Base-by-base conservation (phyloP, 768 basidiomycete genomes). In the Serendipita sp. region DNA sequence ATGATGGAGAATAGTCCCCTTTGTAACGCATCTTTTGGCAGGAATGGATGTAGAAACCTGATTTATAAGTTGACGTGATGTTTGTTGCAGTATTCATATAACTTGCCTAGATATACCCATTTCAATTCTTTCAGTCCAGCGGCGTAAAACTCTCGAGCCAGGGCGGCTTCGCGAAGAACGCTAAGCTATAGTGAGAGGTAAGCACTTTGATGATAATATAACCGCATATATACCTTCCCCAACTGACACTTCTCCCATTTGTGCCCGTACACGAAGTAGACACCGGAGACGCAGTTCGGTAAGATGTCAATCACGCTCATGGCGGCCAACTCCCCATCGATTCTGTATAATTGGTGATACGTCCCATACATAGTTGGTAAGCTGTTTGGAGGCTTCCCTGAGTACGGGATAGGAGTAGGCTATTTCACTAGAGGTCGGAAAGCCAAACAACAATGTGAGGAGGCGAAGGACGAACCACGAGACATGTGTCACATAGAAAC, bases 1-100 rank as follows among this genome's bases (percentile, higher is more conserved):
- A 91, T 2, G 94, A 96, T 0, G 95, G 95, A 0, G 78, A 73
- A 69, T 94, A 99, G 64, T 96, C 92, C 34, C 85, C 93, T 71
- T 99, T 99, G 75, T 99, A 98, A 64, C 80, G 79, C 96, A 98
- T 98, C 74, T 99, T 99, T 62, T 77, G 82, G 71, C 94, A 97
- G 1, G 88, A 84, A 69, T 96, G 81, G 44, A 98, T 88, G 73
- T 97, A 98, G 73, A 84, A 97, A 4, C 94, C 94, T 96, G 69
- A 4, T 11, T 15, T 46, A 36, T 10, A 44, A 68, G 60, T 32
- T 38, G 58, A 35, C 38, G 11, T 23, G 10, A 41, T 7, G 2
- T 36, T 46, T 30, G 28, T 15, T 54, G 48, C 7, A 3, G 7
- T 48, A 8, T 44, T 66, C 23, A 15, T 52, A 23, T 16, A 2